A percentile compares a stretch with the other conserved stretches of the same genome.
Evolutionary conservation across 2,329 filamentous ascomycete species (phyloP).

Genomic region (Keithomyces neogunnii): DNA sequence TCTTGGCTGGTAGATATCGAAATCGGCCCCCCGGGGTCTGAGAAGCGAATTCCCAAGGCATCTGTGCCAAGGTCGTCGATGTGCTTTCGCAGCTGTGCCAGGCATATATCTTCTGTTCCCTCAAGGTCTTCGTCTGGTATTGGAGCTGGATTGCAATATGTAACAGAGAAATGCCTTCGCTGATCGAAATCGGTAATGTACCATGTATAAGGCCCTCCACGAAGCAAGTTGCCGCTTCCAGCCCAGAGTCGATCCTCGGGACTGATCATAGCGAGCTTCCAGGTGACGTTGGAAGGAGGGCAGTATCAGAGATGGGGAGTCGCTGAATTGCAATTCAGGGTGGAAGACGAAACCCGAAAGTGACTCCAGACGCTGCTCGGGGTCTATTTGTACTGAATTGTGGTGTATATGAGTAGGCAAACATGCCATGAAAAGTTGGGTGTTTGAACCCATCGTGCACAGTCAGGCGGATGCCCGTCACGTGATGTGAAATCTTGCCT

Average conservation of each 20-base stretch:
- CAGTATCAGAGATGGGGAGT: too few species aligned
- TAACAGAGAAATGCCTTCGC: conserved; percentile 16
- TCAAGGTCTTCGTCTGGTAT: conserved; percentile 12
- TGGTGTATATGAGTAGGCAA: too few species aligned
- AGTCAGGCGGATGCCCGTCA: too few species aligned
- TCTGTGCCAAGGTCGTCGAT: conserved; percentile 11
- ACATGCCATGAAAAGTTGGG: too few species aligned
- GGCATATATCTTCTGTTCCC: conserved; percentile 11
- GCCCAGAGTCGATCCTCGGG: background rate
- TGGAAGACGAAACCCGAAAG: too few species aligned
- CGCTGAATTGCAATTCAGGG: too few species aligned
- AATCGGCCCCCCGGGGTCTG: conserved; percentile 10
- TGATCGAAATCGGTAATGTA: conserved; percentile 17
- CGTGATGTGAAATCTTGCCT: too few species aligned
- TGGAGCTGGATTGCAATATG: conserved; percentile 3
- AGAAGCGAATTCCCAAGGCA: conserved; percentile 14
- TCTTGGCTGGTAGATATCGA: conserved; percentile 13
- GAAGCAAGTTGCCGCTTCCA: background rate
- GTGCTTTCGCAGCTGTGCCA: conserved; percentile 13
- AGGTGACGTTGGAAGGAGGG: too few species aligned
- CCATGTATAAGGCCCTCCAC: conserved; percentile 15
- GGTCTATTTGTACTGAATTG: too few species aligned
- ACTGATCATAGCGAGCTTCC: too few species aligned
- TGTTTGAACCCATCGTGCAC: too few species aligned
- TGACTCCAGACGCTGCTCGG: too few species aligned